Percentiles rank a stretch among this genome's conserved stretches.
Conservation (phyloP, 2,329 filamentous ascomycete genomes). For the Coniochaeta pulveracea region DNA sequence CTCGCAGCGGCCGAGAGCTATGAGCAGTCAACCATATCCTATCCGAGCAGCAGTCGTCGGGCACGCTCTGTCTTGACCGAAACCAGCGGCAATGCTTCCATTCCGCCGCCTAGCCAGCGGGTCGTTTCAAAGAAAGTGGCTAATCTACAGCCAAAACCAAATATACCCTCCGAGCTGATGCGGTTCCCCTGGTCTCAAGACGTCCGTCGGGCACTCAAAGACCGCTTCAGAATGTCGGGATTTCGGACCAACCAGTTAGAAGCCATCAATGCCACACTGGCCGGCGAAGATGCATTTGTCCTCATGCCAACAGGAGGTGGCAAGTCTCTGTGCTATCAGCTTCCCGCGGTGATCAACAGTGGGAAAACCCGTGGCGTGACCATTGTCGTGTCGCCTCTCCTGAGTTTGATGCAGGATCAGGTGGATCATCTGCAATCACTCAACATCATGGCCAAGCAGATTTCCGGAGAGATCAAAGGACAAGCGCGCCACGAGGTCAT, state of each 20-base stretch:
- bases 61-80: constrained; percentile 30
- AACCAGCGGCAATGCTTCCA: constrained; percentile 34
- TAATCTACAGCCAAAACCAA: constrained; percentile 17
- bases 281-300: constrained; percentile 83
- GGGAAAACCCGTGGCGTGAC: constrained; percentile 81
- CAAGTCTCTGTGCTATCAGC: constrained; percentile 92
- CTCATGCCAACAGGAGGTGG: constrained; percentile 97
- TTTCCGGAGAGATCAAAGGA: constrained; percentile 64
- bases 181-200: constrained; percentile 74
- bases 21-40: constrained; percentile 28
- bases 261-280: constrained; percentile 86
- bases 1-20: constrained; percentile 38
- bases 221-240: constrained; percentile 72
- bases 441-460: constrained; percentile 66
- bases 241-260: constrained; percentile 90
- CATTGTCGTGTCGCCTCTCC: constrained; percentile 83
- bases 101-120: constrained; percentile 19
- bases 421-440: constrained; percentile 69
- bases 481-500: constrained; percentile 58
- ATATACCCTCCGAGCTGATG: constrained; percentile 43
- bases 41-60: constrained; percentile 11
- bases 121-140: constrained; percentile 17
- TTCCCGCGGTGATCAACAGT: constrained; percentile 73
- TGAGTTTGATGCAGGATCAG: constrained; percentile 97
- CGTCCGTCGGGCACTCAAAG: constrained; percentile 67